A percentile compares a stretch with the other conserved stretches of the same genome.
These are phyloP conservation scores for Bidens hawaiensis DNA, from an alignment of 140 eudicot species.

Conservation along the genomic window DNA sequence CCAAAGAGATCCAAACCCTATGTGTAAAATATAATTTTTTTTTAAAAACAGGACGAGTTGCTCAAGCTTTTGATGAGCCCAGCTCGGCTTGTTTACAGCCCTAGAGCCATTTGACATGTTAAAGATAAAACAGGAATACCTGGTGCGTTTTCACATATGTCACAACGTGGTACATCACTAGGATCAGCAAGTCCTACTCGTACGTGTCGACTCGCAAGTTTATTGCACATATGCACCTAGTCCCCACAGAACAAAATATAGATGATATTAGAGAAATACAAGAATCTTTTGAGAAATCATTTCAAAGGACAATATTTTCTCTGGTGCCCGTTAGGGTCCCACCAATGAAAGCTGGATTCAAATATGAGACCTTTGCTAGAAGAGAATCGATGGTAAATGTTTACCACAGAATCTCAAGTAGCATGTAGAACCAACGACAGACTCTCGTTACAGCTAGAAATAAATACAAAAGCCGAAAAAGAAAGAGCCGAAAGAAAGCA, in stretches of 20 bases:
- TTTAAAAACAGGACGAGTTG: too few species aligned
- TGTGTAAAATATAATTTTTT: too few species aligned
- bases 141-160: conserved; percentile 95
- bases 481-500: conserved; percentile 31
- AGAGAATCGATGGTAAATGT: background rate
- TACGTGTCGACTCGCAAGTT: conserved; percentile 91
- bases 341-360: background rate
- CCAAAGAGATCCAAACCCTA: too few species aligned
- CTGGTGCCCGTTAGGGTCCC: background rate
- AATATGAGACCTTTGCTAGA: background rate
- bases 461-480: too few species aligned
- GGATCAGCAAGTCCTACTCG: conserved; percentile 97
- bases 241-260: conserved; percentile 23
- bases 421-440: too few species aligned
- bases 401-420: background rate
- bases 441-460: conserved; percentile 2
- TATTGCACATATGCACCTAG: conserved; percentile 96
- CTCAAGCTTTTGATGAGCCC: too few species aligned
- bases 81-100: too few species aligned
- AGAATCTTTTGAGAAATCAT: background rate
- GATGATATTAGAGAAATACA: conserved; percentile 11
- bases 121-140: conserved; percentile 41
- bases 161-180: conserved; percentile 78
- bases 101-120: background rate
- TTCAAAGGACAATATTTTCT: background rate